Evolutionary conservation across 2,329 filamentous ascomycete species (phyloP), one percentile per base, ranked within the genome.

Genomic region (Colletotrichum chrysophilum): DNA sequence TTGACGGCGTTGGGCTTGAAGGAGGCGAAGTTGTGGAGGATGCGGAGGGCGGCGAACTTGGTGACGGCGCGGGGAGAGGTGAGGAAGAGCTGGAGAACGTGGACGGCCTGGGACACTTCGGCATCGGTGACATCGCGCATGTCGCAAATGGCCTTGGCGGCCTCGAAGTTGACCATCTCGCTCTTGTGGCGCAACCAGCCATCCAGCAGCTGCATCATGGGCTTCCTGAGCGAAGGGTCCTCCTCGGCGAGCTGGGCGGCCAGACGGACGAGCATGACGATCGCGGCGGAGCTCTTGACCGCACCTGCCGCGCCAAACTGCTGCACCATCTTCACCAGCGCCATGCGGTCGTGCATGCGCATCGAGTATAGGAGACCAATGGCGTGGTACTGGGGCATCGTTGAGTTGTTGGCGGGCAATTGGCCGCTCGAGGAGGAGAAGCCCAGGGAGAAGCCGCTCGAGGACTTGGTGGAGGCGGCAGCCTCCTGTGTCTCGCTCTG

Each of bases 291-390:
- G 85, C 95, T 98, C 92, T 98, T 98, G 77, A 98, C 94, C 13
- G 95, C 95, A 74, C 97, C 97, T 18, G 96, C 92, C 69, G 94
- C 93, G 68, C 96, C 96, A 84, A 98, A 98, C 85, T 99, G 97
- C 88, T 99, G 97, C n/a, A 99, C 96, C 97, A 99, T 98, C 91
- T 99, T 99, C 76, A 98, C 96, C 80, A 99, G 88, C 26, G 97
- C 96, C 97, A 99, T 99, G 81, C 97, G 93, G 85, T 99, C 97
- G 85, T 98, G 96, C 81, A 94, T 94, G 82, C 97, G 94, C 95
- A 98, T 98, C 87, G 98, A 96, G 85, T 98, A 99, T 60, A 99
- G 87, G 70, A 99, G 91, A 78, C 97, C 97, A 87, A 99, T 98
- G 78, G 97, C 97, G 85, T 99, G 97, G 86, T 99, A 99, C 85